Base-by-base conservation (phyloP, 345 rosid species). In the Eucalyptus tenuipes region DNA sequence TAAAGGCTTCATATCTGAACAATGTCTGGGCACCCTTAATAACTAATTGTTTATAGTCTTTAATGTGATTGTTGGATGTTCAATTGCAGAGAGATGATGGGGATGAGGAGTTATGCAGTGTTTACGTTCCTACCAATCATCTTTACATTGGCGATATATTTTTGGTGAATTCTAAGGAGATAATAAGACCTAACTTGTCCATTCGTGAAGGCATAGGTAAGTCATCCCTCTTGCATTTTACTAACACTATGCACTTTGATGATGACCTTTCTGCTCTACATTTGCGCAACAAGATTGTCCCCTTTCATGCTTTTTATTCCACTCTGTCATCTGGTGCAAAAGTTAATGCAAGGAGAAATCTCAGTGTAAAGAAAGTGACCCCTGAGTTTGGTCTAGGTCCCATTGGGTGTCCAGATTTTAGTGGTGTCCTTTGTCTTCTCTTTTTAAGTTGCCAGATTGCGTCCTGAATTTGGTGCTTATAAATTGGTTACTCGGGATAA, bases 191-290 rank as follows among this genome's bases (percentile, higher is more conserved):
- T 86, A 95, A 96, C 90, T 88, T 94, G 90, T 95, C 99, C 33
- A 95, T 96, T 90, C 94, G 97, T 86, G 97, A 95, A 92, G 98
- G 96, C 89, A 95, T 96, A 95, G 98, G 99, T 96, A 33, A 88
- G 94, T 86, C 87, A 81, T 40, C 89, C 88, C 84, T 27, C 88
- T 59, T 48, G 64, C 24, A 22, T 44, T 84, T 42, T 81, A 55
- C 48, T 66, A 52, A 15, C 37, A 22, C 12, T 20, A 33, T 11
- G 47, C 40, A 7, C 40, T 85, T 48, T 88, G 25, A 50, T 13
- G 22, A n/a, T 61, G 86, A 13, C 89, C 31, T 87, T 42, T 85
- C 18, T 33, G 44, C 81, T 71, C 25, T 6, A 33, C 80, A 33
- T 71, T 0, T 71, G 81, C 3, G 25, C 81, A 71, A 33, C 44